phyloP scores from a whole-genome alignment of 108 stramenopile genomes.

The Pseudonitzschia pungens region DNA sequence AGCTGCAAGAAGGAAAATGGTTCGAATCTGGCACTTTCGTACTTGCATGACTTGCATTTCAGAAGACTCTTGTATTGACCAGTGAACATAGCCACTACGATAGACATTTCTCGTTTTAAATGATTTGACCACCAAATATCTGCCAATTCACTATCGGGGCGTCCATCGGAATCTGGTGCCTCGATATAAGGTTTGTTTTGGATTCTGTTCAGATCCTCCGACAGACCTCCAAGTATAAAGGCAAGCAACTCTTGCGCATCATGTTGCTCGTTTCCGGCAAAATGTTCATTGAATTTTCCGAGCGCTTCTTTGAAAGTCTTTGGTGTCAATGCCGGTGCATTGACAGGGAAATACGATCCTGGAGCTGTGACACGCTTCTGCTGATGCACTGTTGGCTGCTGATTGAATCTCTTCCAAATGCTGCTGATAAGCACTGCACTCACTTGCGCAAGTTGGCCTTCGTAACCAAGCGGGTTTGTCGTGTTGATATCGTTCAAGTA shows the following conservation, averaged over 20 bases:
- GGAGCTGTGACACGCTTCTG: conserved; percentile 55
- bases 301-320: conserved; percentile 91
- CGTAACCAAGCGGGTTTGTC: conserved; percentile 90
- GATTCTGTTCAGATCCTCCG: conserved; percentile 97
- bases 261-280: conserved; percentile 96
- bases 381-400: conserved; percentile 34
- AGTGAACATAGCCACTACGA: conserved; percentile 93
- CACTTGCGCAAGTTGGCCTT: conserved; percentile 93
- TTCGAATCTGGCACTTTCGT: conserved; percentile 96
- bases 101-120: conserved; percentile 89
- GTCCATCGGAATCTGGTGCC: conserved; percentile 90
- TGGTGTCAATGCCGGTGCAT: conserved; percentile 82
- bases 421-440: conserved; percentile 85
- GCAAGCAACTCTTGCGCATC: conserved; percentile 96
- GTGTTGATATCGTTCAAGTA: conserved; percentile 93
- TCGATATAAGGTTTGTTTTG: conserved; percentile 96
- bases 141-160: conserved; percentile 91
- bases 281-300: conserved; percentile 89
- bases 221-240: conserved; percentile 88
- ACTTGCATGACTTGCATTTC: conserved; percentile 92
- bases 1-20: conserved; percentile 91
- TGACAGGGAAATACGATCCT: conserved; percentile 67
- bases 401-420: conserved; percentile 80
- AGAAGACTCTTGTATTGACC: conserved; percentile 96
- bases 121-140: conserved; percentile 98